phyloP scores from a whole-genome alignment of 768 basidiomycete genomes.

The Pleurotus tuber-regium region DNA sequence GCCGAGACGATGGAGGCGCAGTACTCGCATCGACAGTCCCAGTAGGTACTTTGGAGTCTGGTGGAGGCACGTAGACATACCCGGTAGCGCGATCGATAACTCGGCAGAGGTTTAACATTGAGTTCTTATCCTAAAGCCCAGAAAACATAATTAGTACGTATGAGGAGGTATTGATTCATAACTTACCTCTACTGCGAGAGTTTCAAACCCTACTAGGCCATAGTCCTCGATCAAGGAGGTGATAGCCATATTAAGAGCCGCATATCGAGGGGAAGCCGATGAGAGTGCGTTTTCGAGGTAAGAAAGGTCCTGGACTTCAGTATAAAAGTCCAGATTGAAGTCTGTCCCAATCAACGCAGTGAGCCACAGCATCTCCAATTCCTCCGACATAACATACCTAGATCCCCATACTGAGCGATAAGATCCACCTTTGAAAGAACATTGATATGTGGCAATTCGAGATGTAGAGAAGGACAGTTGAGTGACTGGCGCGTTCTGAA shows the following conservation, averaged over 20 bases:
- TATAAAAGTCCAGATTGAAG: slow-evolving; percentile 97
- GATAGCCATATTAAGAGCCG: slow-evolving; percentile 83
- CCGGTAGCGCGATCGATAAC: slow-evolving; percentile 91
- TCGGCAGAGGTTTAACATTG: slow-evolving; percentile 86
- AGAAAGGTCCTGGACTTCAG: slow-evolving; percentile 94
- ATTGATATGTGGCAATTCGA: slow-evolving; percentile 97
- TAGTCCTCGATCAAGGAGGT: slow-evolving; percentile 94
- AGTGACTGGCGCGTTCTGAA: too few species aligned
- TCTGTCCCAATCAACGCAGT: slow-evolving; percentile 43
- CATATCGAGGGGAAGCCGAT: slow-evolving; percentile 62
- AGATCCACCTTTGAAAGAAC: slow-evolving; percentile 96
- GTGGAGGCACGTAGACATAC: slow-evolving; percentile 78
- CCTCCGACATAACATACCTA: slow-evolving; percentile 54
- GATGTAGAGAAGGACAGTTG: too few species aligned
- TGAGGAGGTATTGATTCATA: neutral
- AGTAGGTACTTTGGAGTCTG: slow-evolving; percentile 18
- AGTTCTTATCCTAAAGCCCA: slow-evolving; percentile 74
- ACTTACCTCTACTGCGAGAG: slow-evolving; percentile 89
- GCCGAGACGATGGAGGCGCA: slow-evolving; percentile 32
- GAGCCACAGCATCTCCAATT: slow-evolving; percentile 9
- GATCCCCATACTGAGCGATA: slow-evolving; percentile 84
- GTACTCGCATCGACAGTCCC: slow-evolving; percentile 11
- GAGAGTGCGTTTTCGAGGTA: slow-evolving; percentile 79
- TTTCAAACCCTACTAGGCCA: slow-evolving; percentile 92
- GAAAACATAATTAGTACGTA: neutral